Evolutionary conservation across 305 asterid species (phyloP).

Genomic region (Fraxinus greggii): DNA sequence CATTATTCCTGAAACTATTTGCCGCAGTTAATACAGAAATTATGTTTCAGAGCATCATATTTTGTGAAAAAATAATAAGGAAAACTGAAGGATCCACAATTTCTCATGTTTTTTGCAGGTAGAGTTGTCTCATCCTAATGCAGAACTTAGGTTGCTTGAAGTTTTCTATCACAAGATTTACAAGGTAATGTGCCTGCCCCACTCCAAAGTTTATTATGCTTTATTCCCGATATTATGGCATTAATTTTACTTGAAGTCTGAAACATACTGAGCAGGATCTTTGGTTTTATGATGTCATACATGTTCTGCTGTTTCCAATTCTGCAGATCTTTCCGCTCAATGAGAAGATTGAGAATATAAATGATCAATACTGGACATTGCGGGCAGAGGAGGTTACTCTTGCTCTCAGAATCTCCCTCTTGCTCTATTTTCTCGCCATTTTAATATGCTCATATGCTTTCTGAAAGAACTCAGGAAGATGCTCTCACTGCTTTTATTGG

Average conservation of each 20-base stretch:
- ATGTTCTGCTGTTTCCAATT: too few species aligned
- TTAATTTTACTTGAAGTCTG: background rate
- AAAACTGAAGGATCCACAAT: background rate
- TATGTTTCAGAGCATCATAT: background rate
- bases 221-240: slow-evolving; percentile 14
- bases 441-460: too few species aligned
- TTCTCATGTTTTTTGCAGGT: slow-evolving; percentile 52
- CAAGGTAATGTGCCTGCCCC: slow-evolving; percentile 57
- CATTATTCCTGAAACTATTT: background rate
- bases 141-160: slow-evolving; percentile 95
- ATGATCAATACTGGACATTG: too few species aligned
- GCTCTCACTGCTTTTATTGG: too few species aligned
- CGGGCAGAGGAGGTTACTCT: too few species aligned
- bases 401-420: too few species aligned
- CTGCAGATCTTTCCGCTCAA: too few species aligned
- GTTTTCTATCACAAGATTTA: slow-evolving; percentile 97
- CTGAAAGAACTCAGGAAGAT: too few species aligned
- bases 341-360: too few species aligned
- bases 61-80: background rate
- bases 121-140: slow-evolving; percentile 88
- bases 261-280: background rate
- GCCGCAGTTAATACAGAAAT: background rate
- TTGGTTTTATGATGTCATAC: slow-evolving; percentile 9
- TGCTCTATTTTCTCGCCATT: too few species aligned
- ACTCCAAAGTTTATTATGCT: slow-evolving; percentile 2